Evolutionary conservation across 768 basidiomycete genomes (phyloP).

Genomic region (Xanthoconium purpureum): DNA sequence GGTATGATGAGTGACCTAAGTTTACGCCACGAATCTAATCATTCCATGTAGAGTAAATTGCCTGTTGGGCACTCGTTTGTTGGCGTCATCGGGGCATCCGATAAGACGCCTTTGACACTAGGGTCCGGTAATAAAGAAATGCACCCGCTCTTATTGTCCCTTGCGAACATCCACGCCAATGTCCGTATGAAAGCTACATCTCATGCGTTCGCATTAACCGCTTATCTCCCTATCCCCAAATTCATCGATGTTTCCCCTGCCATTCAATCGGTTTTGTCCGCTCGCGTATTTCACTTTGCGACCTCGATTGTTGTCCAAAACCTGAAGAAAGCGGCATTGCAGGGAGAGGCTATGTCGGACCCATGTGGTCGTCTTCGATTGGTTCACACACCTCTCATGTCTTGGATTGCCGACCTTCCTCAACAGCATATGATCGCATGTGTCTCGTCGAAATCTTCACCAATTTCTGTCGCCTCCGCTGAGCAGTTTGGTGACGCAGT

Average conservation of each 20-base stretch:
- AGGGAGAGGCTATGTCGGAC: slow-evolving; percentile 30
- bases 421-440: slow-evolving; percentile 10
- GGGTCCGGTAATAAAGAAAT: slow-evolving; percentile 14
- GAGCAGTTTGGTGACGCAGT: background rate
- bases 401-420: background rate
- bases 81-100: background rate
- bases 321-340: slow-evolving; percentile 27
- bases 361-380: slow-evolving; percentile 3
- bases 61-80: background rate
- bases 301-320: slow-evolving; percentile 29
- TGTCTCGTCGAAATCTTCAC: background rate
- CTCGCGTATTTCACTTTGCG: slow-evolving; percentile 27
- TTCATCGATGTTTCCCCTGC: slow-evolving; percentile 4
- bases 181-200: slow-evolving; percentile 33
- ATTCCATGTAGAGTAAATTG: background rate
- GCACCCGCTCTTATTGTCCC: slow-evolving; percentile 30
- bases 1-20: background rate
- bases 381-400: background rate
- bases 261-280: slow-evolving; percentile 27
- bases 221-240: slow-evolving; percentile 32
- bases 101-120: background rate
- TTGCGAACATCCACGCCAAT: slow-evolving; percentile 33
- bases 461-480: background rate
- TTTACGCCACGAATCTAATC: background rate
- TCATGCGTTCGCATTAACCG: slow-evolving; percentile 27